Percentiles rank a stretch among this genome's conserved stretches.
These are phyloP conservation scores for Populus trichocarpa DNA, from an alignment of 441 rosid genomes.

Conservation along the genomic window DNA sequence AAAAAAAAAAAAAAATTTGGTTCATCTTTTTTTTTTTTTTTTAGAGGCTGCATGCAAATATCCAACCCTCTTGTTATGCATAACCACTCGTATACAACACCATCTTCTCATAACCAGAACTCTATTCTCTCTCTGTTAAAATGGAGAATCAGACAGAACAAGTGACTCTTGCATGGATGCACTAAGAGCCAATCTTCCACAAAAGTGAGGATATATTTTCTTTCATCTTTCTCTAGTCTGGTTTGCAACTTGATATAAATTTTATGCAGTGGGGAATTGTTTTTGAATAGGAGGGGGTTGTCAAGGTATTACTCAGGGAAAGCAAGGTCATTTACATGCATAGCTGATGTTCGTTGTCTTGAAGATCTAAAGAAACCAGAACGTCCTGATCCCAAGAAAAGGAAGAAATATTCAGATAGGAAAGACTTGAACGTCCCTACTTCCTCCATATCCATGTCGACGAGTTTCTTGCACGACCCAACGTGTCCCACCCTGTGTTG, in stretches of 20 bases:
- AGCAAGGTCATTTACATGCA: slow-evolving; percentile 64
- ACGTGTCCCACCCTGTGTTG: slow-evolving; percentile 36
- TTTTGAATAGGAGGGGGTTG: slow-evolving; percentile 39
- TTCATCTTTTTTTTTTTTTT: neutral
- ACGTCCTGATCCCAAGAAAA: slow-evolving; percentile 42
- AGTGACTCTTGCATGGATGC: slow-evolving; percentile 46
- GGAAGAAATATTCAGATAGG: slow-evolving; percentile 47
- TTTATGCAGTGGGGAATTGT: neutral
- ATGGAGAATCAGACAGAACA: slow-evolving; percentile 45
- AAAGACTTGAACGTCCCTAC: slow-evolving; percentile 27
- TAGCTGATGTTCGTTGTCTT: slow-evolving; percentile 55
- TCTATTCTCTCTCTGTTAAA: neutral
- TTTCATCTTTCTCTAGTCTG: neutral
- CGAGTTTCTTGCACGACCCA: slow-evolving; percentile 39
- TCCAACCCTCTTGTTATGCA: neutral
- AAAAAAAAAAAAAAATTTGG: neutral
- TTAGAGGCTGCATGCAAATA: slow-evolving; percentile 12
- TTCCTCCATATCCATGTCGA: slow-evolving; percentile 43
- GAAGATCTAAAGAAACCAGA: slow-evolving; percentile 70
- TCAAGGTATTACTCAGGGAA: slow-evolving; percentile 71
- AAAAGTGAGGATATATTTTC: slow-evolving; percentile 30
- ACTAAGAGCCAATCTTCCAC: slow-evolving; percentile 55
- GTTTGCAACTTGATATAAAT: neutral
- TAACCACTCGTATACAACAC: neutral
- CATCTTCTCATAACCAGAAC: neutral